phyloP scores from a whole-genome alignment of 2,329 filamentous ascomycete genomes.

The Pseudogymnoascus sp. region DNA sequence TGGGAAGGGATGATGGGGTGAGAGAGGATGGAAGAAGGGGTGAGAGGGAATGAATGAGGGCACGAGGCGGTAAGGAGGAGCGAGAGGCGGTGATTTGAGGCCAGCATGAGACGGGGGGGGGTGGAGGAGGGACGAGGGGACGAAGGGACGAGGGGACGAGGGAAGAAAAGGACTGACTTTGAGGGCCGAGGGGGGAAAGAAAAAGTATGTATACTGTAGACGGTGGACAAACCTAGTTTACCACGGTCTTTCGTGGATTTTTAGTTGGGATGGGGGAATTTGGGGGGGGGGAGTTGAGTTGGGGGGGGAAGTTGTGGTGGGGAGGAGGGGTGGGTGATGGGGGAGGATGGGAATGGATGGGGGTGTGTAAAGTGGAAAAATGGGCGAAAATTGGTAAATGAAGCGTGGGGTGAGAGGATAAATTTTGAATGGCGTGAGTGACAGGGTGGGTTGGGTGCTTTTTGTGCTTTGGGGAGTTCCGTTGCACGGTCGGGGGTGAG shows the following conservation, averaged over 20 bases:
- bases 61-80: neutral
- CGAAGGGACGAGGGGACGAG: neutral
- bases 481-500: neutral
- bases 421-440: neutral
- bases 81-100: neutral
- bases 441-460: neutral
- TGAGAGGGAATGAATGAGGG: neutral
- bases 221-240: neutral
- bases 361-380: neutral
- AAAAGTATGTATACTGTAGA: neutral
- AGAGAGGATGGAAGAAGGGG: neutral
- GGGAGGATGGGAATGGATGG: neutral
- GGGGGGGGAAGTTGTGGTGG: too few species aligned
- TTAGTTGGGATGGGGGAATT: neutral
- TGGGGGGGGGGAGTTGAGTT: neutral
- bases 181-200: too few species aligned
- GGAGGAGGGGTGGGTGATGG: neutral
- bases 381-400: neutral
- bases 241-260: neutral
- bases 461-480: neutral
- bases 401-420: neutral
- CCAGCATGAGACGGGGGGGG: neutral
- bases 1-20: neutral
- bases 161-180: neutral
- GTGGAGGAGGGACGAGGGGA: neutral